Base-by-base conservation (phyloP, 306 rosid species). In the Oemleria cerasiformis region DNA sequence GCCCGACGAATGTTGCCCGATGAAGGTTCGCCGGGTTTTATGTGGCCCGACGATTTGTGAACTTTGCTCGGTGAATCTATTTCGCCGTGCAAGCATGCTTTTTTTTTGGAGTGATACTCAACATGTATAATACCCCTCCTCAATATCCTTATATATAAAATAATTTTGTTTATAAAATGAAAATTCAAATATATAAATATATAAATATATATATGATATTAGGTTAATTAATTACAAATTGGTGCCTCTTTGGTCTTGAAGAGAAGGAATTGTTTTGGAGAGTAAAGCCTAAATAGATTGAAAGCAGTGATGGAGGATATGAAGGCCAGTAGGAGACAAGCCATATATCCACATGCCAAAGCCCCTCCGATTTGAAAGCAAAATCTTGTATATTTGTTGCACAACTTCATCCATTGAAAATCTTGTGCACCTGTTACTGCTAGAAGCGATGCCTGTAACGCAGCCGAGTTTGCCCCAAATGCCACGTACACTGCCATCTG, bases 331-430 rank as follows among this genome's bases (percentile, higher is more conserved):
- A 86, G 15, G 5, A 91, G 8, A 43, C 77, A 85, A 0, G 95
- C 91, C 21, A 72, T 15, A 58, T 51, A 94, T 59, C 96, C 87
- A 16, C 85, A 80, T 1, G 84, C 0, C 55, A 91, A 25, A 23
- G 85, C 83, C 40, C 76, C 96, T 42, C 90, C 97, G 3, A 86
- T 84, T 79, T 87, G 92, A 66, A 34, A 0, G 73, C 98, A 94
- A 73, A 87, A 94, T 82, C 86, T 87, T 1, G 66, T 71, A 78
- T 74, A 91, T 67, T 5, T 87, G 76, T 84, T 40, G 73, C 98
- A 93, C 5, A 88, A 49, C 64, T 93, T 87, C 65, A 83, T 11
- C 98, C 98, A 93, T 34, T 86, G 88, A 11, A 93, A 71, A 0
- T 77, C 82, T 2, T 76, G 36, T 55, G 57, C 71, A 5, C 97